A percentile compares a stretch with the other conserved stretches of the same genome.
phyloP scores from a whole-genome alignment of 257 asterid species.

The Solanum sparsipilum region DNA sequence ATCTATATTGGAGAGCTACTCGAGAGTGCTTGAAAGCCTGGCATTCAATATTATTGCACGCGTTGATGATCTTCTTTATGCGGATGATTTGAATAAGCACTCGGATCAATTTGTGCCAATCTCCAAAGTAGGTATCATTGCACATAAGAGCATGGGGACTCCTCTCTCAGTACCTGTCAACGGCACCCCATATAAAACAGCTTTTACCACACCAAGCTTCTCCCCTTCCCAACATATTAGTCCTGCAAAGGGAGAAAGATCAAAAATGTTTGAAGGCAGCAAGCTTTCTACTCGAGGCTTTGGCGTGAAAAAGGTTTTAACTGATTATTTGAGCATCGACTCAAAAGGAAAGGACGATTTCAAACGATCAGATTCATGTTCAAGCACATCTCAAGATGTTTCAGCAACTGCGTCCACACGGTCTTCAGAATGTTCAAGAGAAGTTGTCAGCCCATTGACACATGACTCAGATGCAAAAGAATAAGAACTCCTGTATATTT shows the following conservation, averaged over 20 bases:
- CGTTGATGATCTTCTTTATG: constrained; percentile 55
- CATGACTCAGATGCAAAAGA: constrained; percentile 16
- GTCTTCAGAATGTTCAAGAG: constrained; percentile 27
- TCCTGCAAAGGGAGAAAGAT: constrained; percentile 29
- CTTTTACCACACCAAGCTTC: constrained; percentile 38
- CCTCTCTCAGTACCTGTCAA: constrained; percentile 16
- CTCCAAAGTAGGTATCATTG: constrained; percentile 40
- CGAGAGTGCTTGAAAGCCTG: constrained; percentile 74
- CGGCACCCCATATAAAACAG: constrained; percentile 23
- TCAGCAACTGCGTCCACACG: constrained; percentile 29
- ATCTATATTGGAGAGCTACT: constrained; percentile 72
- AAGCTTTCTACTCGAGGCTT: constrained; percentile 32
- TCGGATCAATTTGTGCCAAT: constrained; percentile 49
- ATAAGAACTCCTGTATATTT: constrained; percentile 1
- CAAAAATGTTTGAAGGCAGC: constrained; percentile 13
- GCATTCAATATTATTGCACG: constrained; percentile 78
- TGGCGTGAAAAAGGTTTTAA: constrained; percentile 56
- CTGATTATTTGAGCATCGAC: constrained; percentile 53
- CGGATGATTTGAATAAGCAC: constrained; percentile 64
- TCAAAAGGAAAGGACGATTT: constrained; percentile 33
- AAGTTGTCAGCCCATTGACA: constrained; percentile 13
- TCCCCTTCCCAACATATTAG: constrained; percentile 37
- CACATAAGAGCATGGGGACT: constrained; percentile 27
- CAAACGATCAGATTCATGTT: constrained; percentile 27
- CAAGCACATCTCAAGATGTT: constrained; percentile 27